Evolutionary conservation across 495 filamentous ascomycete genomes (phyloP).

Genomic region (Xylaria nigripes): DNA sequence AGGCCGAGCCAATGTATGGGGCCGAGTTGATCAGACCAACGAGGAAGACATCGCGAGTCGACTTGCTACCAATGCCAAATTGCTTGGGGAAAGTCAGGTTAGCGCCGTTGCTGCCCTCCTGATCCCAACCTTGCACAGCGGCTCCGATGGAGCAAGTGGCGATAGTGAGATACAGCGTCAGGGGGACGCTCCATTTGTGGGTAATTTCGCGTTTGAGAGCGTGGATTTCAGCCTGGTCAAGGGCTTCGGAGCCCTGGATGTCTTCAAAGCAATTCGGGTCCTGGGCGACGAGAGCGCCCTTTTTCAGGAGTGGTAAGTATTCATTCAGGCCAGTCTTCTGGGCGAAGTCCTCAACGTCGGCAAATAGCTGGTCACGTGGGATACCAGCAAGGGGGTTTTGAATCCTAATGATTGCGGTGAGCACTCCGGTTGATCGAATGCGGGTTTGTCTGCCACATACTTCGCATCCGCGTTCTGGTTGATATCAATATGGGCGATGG

Average conservation of each 20-base stretch:
- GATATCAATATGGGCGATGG: conserved; percentile 36
- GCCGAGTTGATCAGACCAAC: conserved; percentile 55
- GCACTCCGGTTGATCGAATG: neutral
- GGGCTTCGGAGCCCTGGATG: conserved; percentile 36
- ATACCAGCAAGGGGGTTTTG: conserved; percentile 55
- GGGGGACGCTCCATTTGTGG: conserved; percentile 59
- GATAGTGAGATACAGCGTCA: conserved; percentile 59
- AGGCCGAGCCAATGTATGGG: conserved; percentile 35
- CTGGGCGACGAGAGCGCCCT: conserved; percentile 58
- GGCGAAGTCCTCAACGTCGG: conserved; percentile 50
- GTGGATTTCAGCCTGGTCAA: conserved; percentile 46
- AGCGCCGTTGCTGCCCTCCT: conserved; percentile 67
- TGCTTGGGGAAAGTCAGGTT: conserved; percentile 54
- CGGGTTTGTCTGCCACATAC: conserved; percentile 25
- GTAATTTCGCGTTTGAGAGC: conserved; percentile 50
- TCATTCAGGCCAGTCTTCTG: conserved; percentile 32
- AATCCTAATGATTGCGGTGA: conserved; percentile 29
- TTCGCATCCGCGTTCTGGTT: conserved; percentile 45
- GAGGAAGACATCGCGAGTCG: conserved; percentile 46
- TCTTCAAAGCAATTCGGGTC: conserved; percentile 48
- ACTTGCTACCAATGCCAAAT: conserved; percentile 46
- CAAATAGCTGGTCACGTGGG: conserved; percentile 41
- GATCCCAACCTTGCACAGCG: conserved; percentile 64
- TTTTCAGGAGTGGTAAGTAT: conserved; percentile 42
- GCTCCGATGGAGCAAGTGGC: conserved; percentile 63